Evolutionary conservation across 129 eudicot genomes (phyloP), one percentile per base, ranked within the genome.

Genomic region (Heracleum sosnowskyi): DNA sequence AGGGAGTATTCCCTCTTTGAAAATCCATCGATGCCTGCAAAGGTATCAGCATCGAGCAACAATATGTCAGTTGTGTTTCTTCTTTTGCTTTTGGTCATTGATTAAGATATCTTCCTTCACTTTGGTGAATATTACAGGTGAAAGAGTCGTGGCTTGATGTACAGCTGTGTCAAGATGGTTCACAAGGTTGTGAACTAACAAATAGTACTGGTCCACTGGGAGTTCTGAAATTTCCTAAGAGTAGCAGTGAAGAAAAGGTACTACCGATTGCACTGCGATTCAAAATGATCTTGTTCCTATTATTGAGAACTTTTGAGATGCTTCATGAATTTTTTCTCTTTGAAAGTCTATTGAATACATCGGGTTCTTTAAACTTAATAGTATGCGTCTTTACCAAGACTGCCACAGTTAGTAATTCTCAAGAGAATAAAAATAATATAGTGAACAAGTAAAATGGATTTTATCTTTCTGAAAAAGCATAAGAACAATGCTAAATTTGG

Each of bases 81-180:
- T 7, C 45, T 73, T 36, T 36, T 17, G 13, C 47, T 37, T 34
- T 18, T 17, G 42, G 28, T 62, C 45, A 49, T 37, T n/a, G 41
- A 49, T 24, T 69, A 26, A 77, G 55, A 35, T 31, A 35, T 20
- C 53, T 83, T 68, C 7, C 57, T 46, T 77, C 26, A 11, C 77
- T 57, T 20, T 46, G 31, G 74, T 31, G 28, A 82, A 85, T 74
- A 31, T 85, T 85, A 70, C 76, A 95, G 98, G 96, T 95, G 76
- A 95, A 90, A 86, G 97, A 92, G 82, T 95, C 99, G 31, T 92
- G 99, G 97, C 97, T 95, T 17, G 86, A 95, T 87, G 99, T 95
- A 75, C 92, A 92, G 74, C 87, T 95, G 81, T 95, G 99, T 86
- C 91, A 87, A 83, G 90, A 84, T 72, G 99, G 98, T 34, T 88